Base-by-base conservation (phyloP, 164 flowering plant species). In the Magnolia changhungtana region DNA sequence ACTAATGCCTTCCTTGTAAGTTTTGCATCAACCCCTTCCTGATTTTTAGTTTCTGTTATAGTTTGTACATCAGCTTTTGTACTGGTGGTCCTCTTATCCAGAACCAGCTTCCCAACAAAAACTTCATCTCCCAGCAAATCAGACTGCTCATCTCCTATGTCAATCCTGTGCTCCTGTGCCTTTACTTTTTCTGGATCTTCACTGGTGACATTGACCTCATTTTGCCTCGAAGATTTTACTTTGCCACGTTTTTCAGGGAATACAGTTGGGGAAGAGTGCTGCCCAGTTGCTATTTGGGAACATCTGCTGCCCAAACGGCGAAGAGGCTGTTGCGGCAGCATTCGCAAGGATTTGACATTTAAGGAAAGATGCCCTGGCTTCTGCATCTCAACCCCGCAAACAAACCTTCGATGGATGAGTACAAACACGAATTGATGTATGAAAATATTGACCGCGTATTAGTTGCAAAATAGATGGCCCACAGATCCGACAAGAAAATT, bases 171-270 rank as follows among this genome's bases (percentile, higher is more conserved):
- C 74, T 96, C 99, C 55, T 89, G 90, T n/a, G 74, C 81, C 79
- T 85, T 90, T 13, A 77, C 72, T 74, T 83, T 84, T 23, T 86
- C 89, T 16, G 82, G 81, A 84, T 86, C 88, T 78, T 82, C 89
- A 74, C 72, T 74, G 76, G 74, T 65, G 64, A 52, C 78, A 79
- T 72, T 80, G 66, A 51, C 78, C 55, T 84, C 86, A 75, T 63
- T 80, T 69, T 75, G 79, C 78, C 79, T 82, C 8, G 81, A 77
- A 66, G 88, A 81, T 87, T 86, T 96, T 68, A 85, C 87, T 76
- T 85, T 90, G 72, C 90, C 78, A 31, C 97, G 93, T 76, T 92
- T 96, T 84, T 94, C 98, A 3, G 99, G 99, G 82, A 94, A 94
- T 19, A 96, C 98, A 79, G 89, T 82, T 1, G 99, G 98, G 19